Base-by-base conservation (phyloP, 495 filamentous ascomycete species). In the Aspergillus saccharolyticus region DNA sequence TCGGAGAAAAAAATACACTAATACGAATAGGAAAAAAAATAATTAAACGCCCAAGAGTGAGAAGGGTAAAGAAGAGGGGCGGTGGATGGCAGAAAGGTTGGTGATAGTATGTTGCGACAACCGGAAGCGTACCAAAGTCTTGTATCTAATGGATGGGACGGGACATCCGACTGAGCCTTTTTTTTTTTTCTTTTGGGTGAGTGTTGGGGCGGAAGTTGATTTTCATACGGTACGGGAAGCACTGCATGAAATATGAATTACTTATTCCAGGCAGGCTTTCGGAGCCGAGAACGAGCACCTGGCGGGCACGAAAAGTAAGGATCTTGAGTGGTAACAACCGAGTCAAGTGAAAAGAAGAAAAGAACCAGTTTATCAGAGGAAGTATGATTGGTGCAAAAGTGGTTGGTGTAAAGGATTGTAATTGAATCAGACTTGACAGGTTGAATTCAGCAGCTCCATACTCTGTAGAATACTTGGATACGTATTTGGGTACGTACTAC, bases 121-220 rank as follows among this genome's bases (percentile, higher is more conserved):
- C 33, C 33, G 44, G 25, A 50, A 22, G 44, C 2, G 53, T 56
- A 24, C 12, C 30, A 24, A 48, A 30, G 19, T 44, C 44, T 15
- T 53, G 39, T 28, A 28, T 3, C 33, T 39, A 12, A 12, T 2
- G 2, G 10, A 39, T 39, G 33, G 33, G 33, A 39, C 33, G 33
- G 33, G 12, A 39, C 33, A 6, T 39, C 2, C 4, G 2, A 39
- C 33, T 39, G 33, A 12, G 33, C 4, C 12, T 5, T 39, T 39
- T 39, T 39, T 39, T 39, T 39, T 39, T 39, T 10, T 12, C 10
- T 39, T 62, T 60, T 66, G 62, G 64, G 51, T 59, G 61, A 58
- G 59, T 52, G 63, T 62, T 59, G 59, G 57, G 59, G 54, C 55
- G 52, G 59, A 45, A 46, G 55, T 55, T 54, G 33, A 48, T 43